phyloP scores from a whole-genome alignment of 2,329 filamentous ascomycete genomes.

The Fusarium guadeloupense region DNA sequence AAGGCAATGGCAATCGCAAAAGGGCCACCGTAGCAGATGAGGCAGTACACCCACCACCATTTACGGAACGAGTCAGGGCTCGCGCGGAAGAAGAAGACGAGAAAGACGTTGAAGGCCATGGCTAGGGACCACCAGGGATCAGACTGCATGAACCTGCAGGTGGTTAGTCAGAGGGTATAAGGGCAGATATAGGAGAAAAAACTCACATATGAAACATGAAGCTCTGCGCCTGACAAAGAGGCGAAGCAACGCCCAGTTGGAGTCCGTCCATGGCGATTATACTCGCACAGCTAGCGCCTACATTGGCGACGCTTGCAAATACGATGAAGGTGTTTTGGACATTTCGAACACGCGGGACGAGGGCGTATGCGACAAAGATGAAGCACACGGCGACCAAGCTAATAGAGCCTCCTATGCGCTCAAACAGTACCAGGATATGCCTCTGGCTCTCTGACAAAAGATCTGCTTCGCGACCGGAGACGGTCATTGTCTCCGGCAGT shows the following conservation, averaged over 20 bases:
- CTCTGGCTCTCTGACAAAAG: slow-evolving; percentile 50
- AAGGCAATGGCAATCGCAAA: slow-evolving; percentile 73
- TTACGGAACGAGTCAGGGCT: slow-evolving; percentile 74
- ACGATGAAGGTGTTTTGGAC: slow-evolving; percentile 71
- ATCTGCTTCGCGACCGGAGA: slow-evolving; percentile 36
- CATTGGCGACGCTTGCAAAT: slow-evolving; percentile 68
- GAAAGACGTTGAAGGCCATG: slow-evolving; percentile 84
- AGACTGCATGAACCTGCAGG: slow-evolving; percentile 75
- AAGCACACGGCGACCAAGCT: slow-evolving; percentile 61
- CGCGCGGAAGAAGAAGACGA: slow-evolving; percentile 70
- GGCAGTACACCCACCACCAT: slow-evolving; percentile 75
- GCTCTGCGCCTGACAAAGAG: slow-evolving; percentile 69
- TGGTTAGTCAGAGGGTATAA: slow-evolving; percentile 54
- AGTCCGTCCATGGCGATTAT: slow-evolving; percentile 76
- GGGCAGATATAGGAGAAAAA: neutral
- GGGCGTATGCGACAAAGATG: slow-evolving; percentile 62
- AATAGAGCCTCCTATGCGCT: slow-evolving; percentile 63
- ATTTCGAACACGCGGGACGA: slow-evolving; percentile 63
- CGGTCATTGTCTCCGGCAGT: slow-evolving; percentile 13
- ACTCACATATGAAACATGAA: slow-evolving; percentile 74
- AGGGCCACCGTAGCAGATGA: slow-evolving; percentile 77
- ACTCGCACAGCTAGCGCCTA: slow-evolving; percentile 70
- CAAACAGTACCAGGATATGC: slow-evolving; percentile 56
- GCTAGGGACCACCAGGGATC: slow-evolving; percentile 81
- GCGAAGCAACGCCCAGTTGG: slow-evolving; percentile 58